Evolutionary conservation across 2,329 filamentous ascomycete genomes (phyloP).

Genomic region (Beauveria bassiana): DNA sequence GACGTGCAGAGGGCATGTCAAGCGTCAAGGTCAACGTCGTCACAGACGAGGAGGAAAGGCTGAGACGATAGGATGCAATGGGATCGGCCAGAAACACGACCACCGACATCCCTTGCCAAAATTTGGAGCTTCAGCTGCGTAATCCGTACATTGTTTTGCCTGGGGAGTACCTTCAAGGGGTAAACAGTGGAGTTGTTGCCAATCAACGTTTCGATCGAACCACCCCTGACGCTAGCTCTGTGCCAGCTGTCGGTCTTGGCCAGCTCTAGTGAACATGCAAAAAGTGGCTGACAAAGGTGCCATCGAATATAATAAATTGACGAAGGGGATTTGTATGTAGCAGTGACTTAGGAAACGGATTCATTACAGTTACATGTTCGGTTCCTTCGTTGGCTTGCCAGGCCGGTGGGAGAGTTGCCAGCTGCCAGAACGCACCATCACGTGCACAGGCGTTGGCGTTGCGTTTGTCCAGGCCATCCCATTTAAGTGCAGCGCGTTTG

Average conservation of each 20-base stretch:
- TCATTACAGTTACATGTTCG: not conserved
- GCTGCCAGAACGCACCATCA: not conserved
- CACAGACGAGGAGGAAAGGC: not conserved
- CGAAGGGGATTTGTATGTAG: not conserved
- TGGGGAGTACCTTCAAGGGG: slow-evolving; percentile 9
- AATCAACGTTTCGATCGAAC: slow-evolving; percentile 8
- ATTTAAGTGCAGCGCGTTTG: slow-evolving; percentile 2
- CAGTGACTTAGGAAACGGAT: not conserved
- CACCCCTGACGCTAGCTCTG: slow-evolving; percentile 10
- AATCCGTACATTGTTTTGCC: slow-evolving; percentile 11
- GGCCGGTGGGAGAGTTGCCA: not conserved
- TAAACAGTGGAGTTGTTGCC: slow-evolving; percentile 7
- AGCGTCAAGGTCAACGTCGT: not conserved
- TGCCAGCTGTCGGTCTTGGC: slow-evolving; percentile 1
- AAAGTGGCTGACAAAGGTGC: not conserved
- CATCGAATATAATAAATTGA: not conserved
- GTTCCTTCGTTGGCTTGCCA: not conserved
- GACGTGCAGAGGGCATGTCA: slow-evolving; percentile 1
- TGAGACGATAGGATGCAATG: slow-evolving; percentile 5
- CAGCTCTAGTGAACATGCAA: not conserved
- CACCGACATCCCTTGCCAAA: slow-evolving; percentile 4
- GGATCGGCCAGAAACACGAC: not conserved
- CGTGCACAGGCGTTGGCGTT: slow-evolving; percentile 7
- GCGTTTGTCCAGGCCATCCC: not conserved
- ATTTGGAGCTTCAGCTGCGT: not conserved